A percentile compares a stretch with the other conserved stretches of the same genome.
phyloP scores from a whole-genome alignment of 2,329 filamentous ascomycete genomes.

The Bimuria novae-zelandiae region DNA sequence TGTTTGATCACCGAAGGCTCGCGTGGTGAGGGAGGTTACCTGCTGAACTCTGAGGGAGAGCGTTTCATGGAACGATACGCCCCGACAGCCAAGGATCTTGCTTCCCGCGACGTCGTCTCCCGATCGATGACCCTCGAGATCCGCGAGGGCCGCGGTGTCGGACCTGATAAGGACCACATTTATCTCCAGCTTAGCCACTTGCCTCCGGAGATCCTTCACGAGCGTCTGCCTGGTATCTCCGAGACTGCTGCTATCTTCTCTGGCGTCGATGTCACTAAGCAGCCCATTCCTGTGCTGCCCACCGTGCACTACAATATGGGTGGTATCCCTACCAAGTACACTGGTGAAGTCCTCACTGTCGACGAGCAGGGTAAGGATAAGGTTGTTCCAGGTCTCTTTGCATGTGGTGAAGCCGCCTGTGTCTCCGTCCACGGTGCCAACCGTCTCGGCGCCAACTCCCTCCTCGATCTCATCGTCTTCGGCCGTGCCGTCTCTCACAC shows the following conservation, averaged over 20 bases:
- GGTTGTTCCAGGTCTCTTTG: constrained; percentile 92
- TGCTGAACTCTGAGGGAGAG: constrained; percentile 97
- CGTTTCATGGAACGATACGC: constrained; percentile 99
- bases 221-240: constrained; percentile 97
- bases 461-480: constrained; percentile 96
- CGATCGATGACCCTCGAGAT: constrained; percentile 99
- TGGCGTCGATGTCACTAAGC: constrained; percentile 94
- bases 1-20: constrained; percentile 96
- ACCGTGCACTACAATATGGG: constrained; percentile 99
- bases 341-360: constrained; percentile 89
- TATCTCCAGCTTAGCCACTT: constrained; percentile 97
- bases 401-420: constrained; percentile 95
- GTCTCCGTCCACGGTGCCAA: constrained; percentile 98
- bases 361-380: constrained; percentile 87
- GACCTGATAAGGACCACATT: constrained; percentile 97
- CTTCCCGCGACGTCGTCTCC: constrained; percentile 92
- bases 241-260: constrained; percentile 98
- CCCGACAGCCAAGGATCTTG: constrained; percentile 96
- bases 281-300: constrained; percentile 93
- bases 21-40: constrained; percentile 96
- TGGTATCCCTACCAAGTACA: constrained; percentile 97
- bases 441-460: constrained; percentile 96
- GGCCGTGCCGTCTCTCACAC: constrained; percentile 97
- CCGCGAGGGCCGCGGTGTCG: constrained; percentile 94
- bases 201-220: constrained; percentile 87